phyloP scores from a whole-genome alignment of 352 stramenopile species.

The Globisporangium polare region DNA sequence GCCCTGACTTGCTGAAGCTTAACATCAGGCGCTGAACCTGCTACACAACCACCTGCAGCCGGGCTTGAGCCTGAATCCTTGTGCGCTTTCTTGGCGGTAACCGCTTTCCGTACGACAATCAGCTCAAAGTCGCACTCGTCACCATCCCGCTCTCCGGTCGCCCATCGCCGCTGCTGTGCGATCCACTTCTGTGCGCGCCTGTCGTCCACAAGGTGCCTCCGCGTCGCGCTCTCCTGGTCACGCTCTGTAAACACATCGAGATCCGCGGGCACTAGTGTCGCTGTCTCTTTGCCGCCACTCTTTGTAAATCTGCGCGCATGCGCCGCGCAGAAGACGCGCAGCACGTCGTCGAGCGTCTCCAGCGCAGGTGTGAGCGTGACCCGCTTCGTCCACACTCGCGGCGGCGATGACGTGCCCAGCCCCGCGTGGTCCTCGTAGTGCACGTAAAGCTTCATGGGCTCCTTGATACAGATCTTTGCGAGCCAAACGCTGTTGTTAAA shows the following conservation, averaged over 20 bases:
- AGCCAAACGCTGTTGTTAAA: too few species aligned
- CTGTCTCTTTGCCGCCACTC: neutral
- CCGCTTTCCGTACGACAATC: conserved; percentile 23
- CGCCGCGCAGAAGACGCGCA: conserved; percentile 31
- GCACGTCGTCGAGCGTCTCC: conserved; percentile 35
- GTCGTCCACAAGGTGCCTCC: conserved; percentile 4
- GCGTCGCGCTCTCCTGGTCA: conserved; percentile 20
- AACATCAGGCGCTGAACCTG: neutral
- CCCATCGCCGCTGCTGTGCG: neutral
- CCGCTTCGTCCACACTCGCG: conserved; percentile 42
- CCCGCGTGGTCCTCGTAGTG: conserved; percentile 41
- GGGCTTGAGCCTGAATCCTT: neutral
- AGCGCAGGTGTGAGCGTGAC: conserved; percentile 29
- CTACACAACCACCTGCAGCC: neutral
- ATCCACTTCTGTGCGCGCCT: conserved; percentile 7
- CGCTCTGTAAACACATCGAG: conserved; percentile 43
- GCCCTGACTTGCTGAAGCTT: neutral
- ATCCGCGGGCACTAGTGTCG: conserved; percentile 18
- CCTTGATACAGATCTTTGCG: too few species aligned
- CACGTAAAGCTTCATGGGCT: conserved; percentile 56
- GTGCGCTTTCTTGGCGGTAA: neutral
- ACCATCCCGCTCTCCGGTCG: conserved; percentile 3
- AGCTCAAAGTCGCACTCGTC: conserved; percentile 33
- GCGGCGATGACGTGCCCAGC: conserved; percentile 1
- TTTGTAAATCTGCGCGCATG: conserved; percentile 39